Conservation (phyloP, 2,329 filamentous ascomycete species). For the Magnaporthales sp. region DNA sequence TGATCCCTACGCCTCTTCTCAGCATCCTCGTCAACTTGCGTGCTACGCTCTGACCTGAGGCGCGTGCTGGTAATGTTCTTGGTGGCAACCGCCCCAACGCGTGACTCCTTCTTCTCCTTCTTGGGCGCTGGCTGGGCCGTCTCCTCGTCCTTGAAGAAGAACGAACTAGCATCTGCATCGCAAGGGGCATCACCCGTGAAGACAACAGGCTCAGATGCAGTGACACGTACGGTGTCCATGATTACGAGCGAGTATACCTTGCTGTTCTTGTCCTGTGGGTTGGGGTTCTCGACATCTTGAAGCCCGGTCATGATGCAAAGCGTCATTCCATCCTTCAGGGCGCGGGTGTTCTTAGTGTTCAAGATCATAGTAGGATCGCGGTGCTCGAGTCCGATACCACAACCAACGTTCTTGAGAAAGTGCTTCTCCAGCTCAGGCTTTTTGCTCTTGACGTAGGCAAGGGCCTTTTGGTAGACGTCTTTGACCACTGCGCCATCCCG, state of each 20-base stretch:
- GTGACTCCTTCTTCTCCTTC: conserved; percentile 77
- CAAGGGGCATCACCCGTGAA: conserved; percentile 91
- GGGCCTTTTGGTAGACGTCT: conserved; percentile 85
- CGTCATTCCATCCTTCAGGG: conserved; percentile 94
- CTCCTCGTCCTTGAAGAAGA: conserved; percentile 91
- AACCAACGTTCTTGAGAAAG: conserved; percentile 87
- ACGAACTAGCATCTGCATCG: conserved; percentile 88
- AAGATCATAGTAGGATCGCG: conserved; percentile 76
- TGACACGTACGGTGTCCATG: conserved; percentile 88
- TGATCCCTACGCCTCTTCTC: conserved; percentile 83
- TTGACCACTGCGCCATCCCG: conserved; percentile 79
- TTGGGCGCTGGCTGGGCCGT: conserved; percentile 80
- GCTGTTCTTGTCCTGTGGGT: conserved; percentile 82
- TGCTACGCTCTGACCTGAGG: conserved; percentile 80
- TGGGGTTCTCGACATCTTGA: conserved; percentile 78
- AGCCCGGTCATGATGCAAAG: conserved; percentile 85
- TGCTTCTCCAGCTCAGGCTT: conserved; percentile 94
- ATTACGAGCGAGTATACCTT: conserved; percentile 83
- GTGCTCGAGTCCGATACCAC: conserved; percentile 86
- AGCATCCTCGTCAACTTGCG: conserved; percentile 80
- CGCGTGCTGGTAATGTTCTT: conserved; percentile 95
- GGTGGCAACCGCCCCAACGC: conserved; percentile 78
- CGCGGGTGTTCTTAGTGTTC: conserved; percentile 76
- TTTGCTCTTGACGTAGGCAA: conserved; percentile 73
- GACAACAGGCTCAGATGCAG: conserved; percentile 66